Evolutionary conservation across 2,329 filamentous ascomycete species (phyloP), one percentile per base, ranked within the genome.

Genomic region (Pestalotiopsis sp.): DNA sequence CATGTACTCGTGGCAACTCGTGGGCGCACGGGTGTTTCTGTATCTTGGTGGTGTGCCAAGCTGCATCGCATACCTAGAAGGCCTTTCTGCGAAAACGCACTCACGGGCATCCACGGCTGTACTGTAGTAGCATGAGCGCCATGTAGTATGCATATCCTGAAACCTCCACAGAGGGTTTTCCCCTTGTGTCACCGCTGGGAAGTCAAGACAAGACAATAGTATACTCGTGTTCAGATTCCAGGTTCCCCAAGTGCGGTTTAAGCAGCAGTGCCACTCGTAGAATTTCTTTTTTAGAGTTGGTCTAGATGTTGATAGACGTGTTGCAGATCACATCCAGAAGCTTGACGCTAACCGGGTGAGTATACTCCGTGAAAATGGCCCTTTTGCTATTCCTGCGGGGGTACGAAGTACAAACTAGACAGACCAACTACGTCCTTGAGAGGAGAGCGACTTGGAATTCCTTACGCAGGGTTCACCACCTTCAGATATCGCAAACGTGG

Each of bases 1-100:
- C 27, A 52, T 52, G 45, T 52, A 62, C 25, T 62, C 31, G n/a
- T 39, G 59, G 59, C 59, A 62, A 62, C 59, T 62, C 31, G 59
- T 62, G 59, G 59, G 59, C 27, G 31, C 59, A 62, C 59, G 59
- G 31, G 59, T 39, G 59, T 36, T 39, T 38, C 9, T 17, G 6
- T n/a, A 27, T 20, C 36, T 38, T 36, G 13, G 31, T 20, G n/a
- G 31, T 62, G 59, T 36, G 36, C 23, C 57, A 23, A 62, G 27
- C 7, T 62, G 59, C 31, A 62, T 39, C 13, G 27, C 36, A 38
- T 9, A 27, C 4, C 27, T 27, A 36, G 31, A 36, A 36, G n/a
- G 59, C 31, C 17, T 52, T 62, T 62, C 31, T 62, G 31, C 36
- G 31, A 62, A 62, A 36, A 9, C 31, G 59, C 59, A 62, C 31